Conservation (phyloP, 2,329 filamentous ascomycete genomes). For the Aspergillus sp. region DNA sequence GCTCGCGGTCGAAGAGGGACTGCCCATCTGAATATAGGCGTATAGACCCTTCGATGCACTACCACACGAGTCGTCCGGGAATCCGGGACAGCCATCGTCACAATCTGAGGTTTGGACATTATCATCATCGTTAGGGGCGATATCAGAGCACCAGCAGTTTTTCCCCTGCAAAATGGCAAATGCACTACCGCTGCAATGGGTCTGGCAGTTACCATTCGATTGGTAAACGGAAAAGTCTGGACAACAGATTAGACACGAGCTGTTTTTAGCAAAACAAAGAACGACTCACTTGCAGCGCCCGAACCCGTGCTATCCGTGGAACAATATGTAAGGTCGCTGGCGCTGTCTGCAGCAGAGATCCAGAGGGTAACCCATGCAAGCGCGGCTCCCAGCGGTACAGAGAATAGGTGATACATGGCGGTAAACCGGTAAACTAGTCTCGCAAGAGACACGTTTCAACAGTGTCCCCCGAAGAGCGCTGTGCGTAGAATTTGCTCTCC, state of each 20-base stretch:
- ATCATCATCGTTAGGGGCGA: constrained; percentile 39
- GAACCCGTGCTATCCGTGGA: constrained; percentile 47
- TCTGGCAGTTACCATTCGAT: constrained; percentile 46
- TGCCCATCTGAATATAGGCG: constrained; percentile 43
- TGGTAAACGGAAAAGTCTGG: constrained; percentile 40
- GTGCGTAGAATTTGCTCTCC: neutral
- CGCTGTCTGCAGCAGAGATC: constrained; percentile 1
- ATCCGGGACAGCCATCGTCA: constrained; percentile 46
- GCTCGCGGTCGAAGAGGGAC: constrained; percentile 33
- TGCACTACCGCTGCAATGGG: constrained; percentile 44
- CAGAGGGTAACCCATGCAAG: constrained; percentile 19
- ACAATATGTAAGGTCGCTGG: constrained; percentile 38
- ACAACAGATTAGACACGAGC: constrained; percentile 3
- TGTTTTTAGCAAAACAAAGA: neutral
- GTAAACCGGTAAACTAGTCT: neutral
- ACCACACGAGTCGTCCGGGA: constrained; percentile 47
- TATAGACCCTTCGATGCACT: constrained; percentile 39
- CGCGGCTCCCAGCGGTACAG: constrained; percentile 24
- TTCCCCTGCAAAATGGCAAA: constrained; percentile 48
- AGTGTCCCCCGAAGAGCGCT: neutral
- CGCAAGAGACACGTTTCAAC: neutral
- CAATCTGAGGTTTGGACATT: constrained; percentile 34
- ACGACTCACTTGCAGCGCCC: constrained; percentile 36
- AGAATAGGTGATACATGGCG: constrained; percentile 23
- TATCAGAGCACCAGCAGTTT: constrained; percentile 52